A percentile compares a stretch with the other conserved stretches of the same genome.
Evolutionary conservation across 2,329 filamentous ascomycete genomes (phyloP).

Genomic region (Ophiostoma himal-ulmi): DNA sequence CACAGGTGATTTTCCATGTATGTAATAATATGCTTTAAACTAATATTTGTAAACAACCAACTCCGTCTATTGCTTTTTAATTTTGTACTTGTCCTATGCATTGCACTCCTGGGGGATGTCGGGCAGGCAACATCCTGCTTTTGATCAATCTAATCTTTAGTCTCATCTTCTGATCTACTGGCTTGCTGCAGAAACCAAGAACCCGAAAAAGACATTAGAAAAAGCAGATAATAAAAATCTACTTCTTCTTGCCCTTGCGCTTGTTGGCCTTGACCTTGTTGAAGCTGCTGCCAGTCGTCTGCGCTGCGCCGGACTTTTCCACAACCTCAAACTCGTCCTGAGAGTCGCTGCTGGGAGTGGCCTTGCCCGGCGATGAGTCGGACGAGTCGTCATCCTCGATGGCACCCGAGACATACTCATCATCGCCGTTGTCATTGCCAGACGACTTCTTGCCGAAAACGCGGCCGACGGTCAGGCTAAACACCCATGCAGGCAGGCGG

Average conservation of each 20-base stretch:
- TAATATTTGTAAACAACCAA: neutral
- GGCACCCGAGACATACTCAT: conserved; percentile 36
- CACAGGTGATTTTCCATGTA: neutral
- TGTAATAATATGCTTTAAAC: neutral
- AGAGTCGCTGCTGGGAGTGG: conserved; percentile 52
- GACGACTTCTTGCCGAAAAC: conserved; percentile 39
- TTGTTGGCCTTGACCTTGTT: conserved; percentile 44
- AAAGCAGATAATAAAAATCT: conserved; percentile 3
- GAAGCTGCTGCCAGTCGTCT: conserved; percentile 39
- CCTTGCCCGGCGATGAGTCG: conserved; percentile 46
- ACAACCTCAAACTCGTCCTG: conserved; percentile 58
- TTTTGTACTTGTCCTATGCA: neutral
- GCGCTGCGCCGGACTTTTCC: conserved; percentile 47
- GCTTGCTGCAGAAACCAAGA: neutral
- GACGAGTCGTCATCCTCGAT: conserved; percentile 32
- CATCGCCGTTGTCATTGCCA: conserved; percentile 32
- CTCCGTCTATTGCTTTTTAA: conserved; percentile 9
- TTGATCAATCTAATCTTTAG: neutral
- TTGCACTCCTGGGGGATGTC: neutral
- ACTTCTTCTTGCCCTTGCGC: conserved; percentile 52
- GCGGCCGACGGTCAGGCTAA: conserved; percentile 50
- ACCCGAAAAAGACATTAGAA: neutral
- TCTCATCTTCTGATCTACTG: neutral
- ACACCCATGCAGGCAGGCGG: conserved; percentile 70
- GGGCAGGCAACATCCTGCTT: neutral